Conservation (phyloP, 805 yeast genomes). For the Zygosaccharomyces siamensis region DNA sequence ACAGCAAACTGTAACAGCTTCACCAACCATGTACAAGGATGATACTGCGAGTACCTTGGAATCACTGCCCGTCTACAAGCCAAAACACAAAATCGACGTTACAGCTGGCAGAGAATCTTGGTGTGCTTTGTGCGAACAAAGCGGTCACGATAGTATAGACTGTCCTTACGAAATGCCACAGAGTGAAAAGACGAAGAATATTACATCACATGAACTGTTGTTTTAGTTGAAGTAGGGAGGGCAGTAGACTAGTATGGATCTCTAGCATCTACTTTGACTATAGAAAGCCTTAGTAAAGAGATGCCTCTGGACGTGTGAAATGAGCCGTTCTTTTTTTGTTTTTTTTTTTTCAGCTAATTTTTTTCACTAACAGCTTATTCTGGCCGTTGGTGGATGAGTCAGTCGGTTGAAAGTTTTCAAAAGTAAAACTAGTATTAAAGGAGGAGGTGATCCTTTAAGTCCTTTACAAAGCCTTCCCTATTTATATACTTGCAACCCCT, state of each 20-base stretch:
- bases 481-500: neutral
- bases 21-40: constrained; percentile 6
- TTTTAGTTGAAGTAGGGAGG: neutral
- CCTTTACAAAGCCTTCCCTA: neutral
- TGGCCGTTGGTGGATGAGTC: neutral
- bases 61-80: constrained; percentile 30
- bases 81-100: constrained; percentile 40
- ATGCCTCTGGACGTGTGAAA: constrained; percentile 2
- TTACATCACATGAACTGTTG: constrained; percentile 10
- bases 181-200: constrained; percentile 6
- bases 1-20: neutral
- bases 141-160: constrained; percentile 81
- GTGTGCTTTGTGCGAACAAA: constrained; percentile 91
- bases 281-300: neutral
- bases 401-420: neutral
- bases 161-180: constrained; percentile 66
- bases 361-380: neutral
- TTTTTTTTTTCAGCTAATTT: neutral
- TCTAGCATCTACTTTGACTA: neutral
- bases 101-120: constrained; percentile 71
- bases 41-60: constrained; percentile 14
- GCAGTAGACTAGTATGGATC: neutral
- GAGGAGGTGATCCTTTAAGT: neutral
- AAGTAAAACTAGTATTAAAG: neutral
- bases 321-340: constrained; percentile 5